Percentiles rank a stretch among this genome's conserved stretches.
phyloP scores from a whole-genome alignment of 805 yeast genomes.

The Ogataea wickerhamii region DNA sequence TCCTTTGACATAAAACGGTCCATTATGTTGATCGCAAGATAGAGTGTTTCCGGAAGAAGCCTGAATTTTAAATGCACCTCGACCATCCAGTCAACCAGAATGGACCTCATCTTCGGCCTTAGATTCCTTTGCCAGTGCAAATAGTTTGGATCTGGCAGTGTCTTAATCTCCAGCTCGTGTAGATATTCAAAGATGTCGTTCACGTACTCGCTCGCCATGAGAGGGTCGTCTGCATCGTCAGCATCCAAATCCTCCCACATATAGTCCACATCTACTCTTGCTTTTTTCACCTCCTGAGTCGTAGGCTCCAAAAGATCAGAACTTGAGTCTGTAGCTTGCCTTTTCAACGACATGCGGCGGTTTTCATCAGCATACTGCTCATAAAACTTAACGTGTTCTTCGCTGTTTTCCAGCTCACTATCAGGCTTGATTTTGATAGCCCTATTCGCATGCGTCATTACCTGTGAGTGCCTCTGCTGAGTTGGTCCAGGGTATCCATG shows the following conservation, averaged over 20 bases:
- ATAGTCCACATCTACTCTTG: slow-evolving; percentile 36
- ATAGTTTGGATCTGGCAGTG: slow-evolving; percentile 72
- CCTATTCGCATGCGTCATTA: slow-evolving; percentile 10
- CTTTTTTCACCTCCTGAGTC: slow-evolving; percentile 30
- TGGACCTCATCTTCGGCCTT: slow-evolving; percentile 80
- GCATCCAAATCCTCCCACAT: slow-evolving; percentile 73
- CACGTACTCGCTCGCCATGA: slow-evolving; percentile 93
- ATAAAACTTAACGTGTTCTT: slow-evolving; percentile 17
- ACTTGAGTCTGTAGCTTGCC: slow-evolving; percentile 55
- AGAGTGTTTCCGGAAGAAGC: slow-evolving; percentile 80
- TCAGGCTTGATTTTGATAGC: slow-evolving; percentile 15
- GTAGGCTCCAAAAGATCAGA: slow-evolving; percentile 34
- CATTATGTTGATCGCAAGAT: slow-evolving; percentile 78
- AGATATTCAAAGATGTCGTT: slow-evolving; percentile 80
- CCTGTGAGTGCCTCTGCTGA: slow-evolving; percentile 10
- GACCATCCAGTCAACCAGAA: slow-evolving; percentile 90
- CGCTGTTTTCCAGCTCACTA: slow-evolving; percentile 7
- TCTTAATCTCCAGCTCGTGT: slow-evolving; percentile 65
- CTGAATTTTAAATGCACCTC: slow-evolving; percentile 84
- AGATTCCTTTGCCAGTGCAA: slow-evolving; percentile 59
- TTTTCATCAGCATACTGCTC: slow-evolving; percentile 28
- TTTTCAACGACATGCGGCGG: slow-evolving; percentile 37
- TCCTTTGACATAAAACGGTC: slow-evolving; percentile 80
- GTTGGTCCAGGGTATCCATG: slow-evolving; percentile 5
- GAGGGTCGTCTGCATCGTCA: slow-evolving; percentile 65